Evolutionary conservation across 75 land plant species (phyloP).

Genomic region (Chamaecyparis obtusa): DNA sequence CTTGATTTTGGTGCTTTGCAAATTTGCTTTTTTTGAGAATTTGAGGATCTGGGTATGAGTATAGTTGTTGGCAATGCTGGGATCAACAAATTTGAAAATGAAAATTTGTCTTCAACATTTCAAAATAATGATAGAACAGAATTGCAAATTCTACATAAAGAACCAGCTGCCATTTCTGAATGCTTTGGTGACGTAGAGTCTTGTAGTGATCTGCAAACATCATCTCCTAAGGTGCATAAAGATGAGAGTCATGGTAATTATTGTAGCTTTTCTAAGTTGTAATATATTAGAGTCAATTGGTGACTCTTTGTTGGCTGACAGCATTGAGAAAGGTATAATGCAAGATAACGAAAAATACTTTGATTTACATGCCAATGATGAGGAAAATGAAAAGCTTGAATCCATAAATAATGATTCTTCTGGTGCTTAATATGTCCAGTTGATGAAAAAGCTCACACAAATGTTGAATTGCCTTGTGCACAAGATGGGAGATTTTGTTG

Average conservation of each 20-base stretch:
- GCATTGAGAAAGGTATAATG: neutral
- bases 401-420: neutral
- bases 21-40: too few relatives aligned
- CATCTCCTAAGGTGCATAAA: neutral
- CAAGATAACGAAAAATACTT: neutral
- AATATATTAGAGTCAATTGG: neutral
- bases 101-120: neutral
- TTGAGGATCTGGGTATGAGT: too few relatives aligned
- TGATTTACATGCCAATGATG: neutral
- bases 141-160: neutral
- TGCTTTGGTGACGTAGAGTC: neutral
- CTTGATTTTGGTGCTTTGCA: too few relatives aligned
- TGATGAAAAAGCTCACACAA: too few relatives aligned
- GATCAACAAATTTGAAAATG: neutral
- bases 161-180: neutral
- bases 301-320: neutral
- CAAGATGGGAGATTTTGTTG: too few relatives aligned
- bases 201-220: neutral
- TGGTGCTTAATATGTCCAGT: neutral
- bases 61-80: neutral
- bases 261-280: neutral
- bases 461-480: too few relatives aligned
- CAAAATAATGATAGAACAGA: neutral
- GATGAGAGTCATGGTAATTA: neutral
- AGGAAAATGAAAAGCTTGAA: neutral